phyloP scores from a whole-genome alignment of 2,329 filamentous ascomycete species.

The Epichloe sylvatica region DNA sequence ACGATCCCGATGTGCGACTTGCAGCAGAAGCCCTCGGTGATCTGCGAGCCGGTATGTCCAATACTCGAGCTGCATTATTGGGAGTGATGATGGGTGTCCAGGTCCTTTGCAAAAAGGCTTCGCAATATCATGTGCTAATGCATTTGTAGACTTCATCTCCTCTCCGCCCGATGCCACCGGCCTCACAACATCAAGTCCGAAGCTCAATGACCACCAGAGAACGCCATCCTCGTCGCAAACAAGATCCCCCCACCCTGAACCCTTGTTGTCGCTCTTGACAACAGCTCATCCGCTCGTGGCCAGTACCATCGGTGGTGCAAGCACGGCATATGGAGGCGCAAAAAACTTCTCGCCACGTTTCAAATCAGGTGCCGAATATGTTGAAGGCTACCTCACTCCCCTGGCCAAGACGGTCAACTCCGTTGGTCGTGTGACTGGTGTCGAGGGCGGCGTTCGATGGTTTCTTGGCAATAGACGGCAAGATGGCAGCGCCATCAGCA shows the following conservation, averaged over 20 bases:
- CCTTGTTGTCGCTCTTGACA: slow-evolving; percentile 71
- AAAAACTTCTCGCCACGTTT: slow-evolving; percentile 87
- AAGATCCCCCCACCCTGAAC: slow-evolving; percentile 50
- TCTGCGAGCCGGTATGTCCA: slow-evolving; percentile 47
- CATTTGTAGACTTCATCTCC: slow-evolving; percentile 46
- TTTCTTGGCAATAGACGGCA: slow-evolving; percentile 53
- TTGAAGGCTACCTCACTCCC: slow-evolving; percentile 77
- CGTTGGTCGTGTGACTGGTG: slow-evolving; percentile 71
- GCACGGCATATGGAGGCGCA: slow-evolving; percentile 71
- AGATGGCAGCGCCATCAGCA: slow-evolving; percentile 29
- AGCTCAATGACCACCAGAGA: slow-evolving; percentile 2
- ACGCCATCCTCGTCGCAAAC: slow-evolving; percentile 3
- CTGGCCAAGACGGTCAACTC: slow-evolving; percentile 76
- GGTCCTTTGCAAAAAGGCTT: too few species aligned
- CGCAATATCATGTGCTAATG: neutral
- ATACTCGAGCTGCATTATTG: neutral
- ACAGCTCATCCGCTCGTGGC: slow-evolving; percentile 78
- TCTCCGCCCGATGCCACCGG: slow-evolving; percentile 40
- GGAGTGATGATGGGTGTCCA: neutral
- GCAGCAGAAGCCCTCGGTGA: slow-evolving; percentile 66
- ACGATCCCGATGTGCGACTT: slow-evolving; percentile 53
- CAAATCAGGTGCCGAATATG: slow-evolving; percentile 77
- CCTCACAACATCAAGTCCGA: slow-evolving; percentile 26
- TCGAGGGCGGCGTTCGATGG: slow-evolving; percentile 76
- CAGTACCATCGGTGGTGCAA: slow-evolving; percentile 69